phyloP scores from a whole-genome alignment of 768 basidiomycete species.

The Macrocybe gigantea region DNA sequence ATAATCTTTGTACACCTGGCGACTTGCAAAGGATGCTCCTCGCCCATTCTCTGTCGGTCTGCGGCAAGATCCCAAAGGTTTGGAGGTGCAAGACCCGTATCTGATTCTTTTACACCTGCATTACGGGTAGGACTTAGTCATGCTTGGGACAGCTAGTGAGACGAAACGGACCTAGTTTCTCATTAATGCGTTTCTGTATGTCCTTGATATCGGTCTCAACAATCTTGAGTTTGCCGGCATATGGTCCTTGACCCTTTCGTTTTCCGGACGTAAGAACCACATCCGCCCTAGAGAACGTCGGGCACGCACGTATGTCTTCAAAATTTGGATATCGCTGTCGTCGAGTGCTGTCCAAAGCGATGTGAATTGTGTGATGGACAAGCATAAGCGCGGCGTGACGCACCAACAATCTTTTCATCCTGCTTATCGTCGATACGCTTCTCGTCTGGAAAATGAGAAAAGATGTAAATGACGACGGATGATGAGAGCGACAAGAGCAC shows the following conservation, averaged over 20 bases:
- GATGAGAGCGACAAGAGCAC: constrained; percentile 8
- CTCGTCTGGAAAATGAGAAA: constrained; percentile 46
- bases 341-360: constrained; percentile 65
- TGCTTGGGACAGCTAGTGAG: neutral
- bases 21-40: constrained; percentile 93
- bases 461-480: constrained; percentile 1
- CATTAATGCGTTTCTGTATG: constrained; percentile 94
- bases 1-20: constrained; percentile 99
- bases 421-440: constrained; percentile 84
- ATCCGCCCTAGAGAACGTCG: neutral
- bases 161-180: constrained; percentile 75
- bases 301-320: constrained; percentile 87
- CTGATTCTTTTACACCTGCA: constrained; percentile 92
- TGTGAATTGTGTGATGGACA: neutral
- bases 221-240: constrained; percentile 82
- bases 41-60: constrained; percentile 84
- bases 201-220: constrained; percentile 92
- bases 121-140: constrained; percentile 2
- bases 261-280: constrained; percentile 1
- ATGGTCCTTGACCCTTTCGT: constrained; percentile 93
- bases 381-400: constrained; percentile 15
- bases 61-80: constrained; percentile 97
- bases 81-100: constrained; percentile 94
- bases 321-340: constrained; percentile 97
- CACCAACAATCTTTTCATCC: constrained; percentile 90